Conservation (phyloP, 306 rosid species). For the Sphenostylis stenocarpa region DNA sequence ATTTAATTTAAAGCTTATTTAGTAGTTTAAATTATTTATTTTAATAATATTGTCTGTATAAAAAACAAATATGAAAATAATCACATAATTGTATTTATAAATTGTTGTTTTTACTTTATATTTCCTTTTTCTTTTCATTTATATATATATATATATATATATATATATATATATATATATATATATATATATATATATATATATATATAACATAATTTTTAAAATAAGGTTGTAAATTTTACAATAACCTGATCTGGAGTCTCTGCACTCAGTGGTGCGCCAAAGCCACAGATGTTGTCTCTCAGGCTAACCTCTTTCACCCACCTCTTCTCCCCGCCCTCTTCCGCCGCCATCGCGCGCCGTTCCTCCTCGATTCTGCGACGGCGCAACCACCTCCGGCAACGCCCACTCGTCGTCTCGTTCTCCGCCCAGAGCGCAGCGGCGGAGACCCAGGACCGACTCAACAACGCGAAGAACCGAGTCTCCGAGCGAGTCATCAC, state of each 20-base stretch:
- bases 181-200: too few species aligned
- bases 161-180: too few species aligned
- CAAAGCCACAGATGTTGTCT: conserved; percentile 50
- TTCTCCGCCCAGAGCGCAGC: conserved; percentile 54
- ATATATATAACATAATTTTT: too few species aligned
- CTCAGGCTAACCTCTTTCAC: conserved; percentile 71
- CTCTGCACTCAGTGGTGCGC: not conserved
- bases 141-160: too few species aligned
- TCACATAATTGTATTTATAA: too few species aligned
- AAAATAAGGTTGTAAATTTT: too few species aligned
- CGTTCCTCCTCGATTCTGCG: conserved; percentile 38
- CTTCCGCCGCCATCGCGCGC: conserved; percentile 35
- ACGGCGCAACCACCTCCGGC: conserved; percentile 32
- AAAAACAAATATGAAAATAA: too few species aligned
- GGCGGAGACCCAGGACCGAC: conserved; percentile 48
- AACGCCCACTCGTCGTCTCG: conserved; percentile 24
- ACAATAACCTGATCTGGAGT: conserved; percentile 12
- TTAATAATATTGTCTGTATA: too few species aligned
- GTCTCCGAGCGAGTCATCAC: conserved; percentile 67
- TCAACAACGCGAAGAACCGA: conserved; percentile 55
- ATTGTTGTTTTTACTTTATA: too few species aligned
- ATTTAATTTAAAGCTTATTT: too few species aligned
- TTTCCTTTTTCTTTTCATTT: too few species aligned
- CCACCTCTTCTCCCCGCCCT: conserved; percentile 54
- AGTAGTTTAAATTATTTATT: too few species aligned